Evolutionary conservation across 768 basidiomycete species (phyloP), one percentile per base, ranked within the genome.

Genomic region (Mycena crocata): DNA sequence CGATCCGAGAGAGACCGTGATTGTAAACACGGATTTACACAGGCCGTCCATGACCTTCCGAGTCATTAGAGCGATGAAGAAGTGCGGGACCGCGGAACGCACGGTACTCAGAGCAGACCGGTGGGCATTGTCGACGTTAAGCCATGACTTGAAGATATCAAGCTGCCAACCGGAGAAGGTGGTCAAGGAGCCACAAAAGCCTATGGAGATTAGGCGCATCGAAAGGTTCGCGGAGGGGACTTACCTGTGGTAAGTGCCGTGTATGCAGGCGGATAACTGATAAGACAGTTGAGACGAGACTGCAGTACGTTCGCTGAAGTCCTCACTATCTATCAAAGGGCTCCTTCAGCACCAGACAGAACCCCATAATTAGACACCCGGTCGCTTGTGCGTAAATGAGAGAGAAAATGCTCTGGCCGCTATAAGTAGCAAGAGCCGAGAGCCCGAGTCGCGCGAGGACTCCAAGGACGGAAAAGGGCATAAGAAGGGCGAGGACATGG

Each of bases 81-180:
- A 13, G 19, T 28, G 51, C 60, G 28, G 44, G 35, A 52, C 49
- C 71, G 30, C 21, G 34, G 56, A 13, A 80, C 93, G 65, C 70
- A 95, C 96, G 76, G 93, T 86, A 67, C 87, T 83, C 34, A 98
- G 83, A 56, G 93, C 90, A 54, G 85, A 83, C 51, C 91, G 86
- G 59, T 83, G 75, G 50, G 83, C 85, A 13, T 81, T 77, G 37
- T 81, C 81, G 3, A 85, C 78, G 75, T 98, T 94, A 1, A 91
- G 83, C 89, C 96, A 99, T 0, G 95, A 92, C 57, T 85, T 78
- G 73, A 97, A 99, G 0, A 95, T 79, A 66, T 96, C 94, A 13
- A 93, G 75, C 78, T 98, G 94, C 98, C 98, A 99, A 39, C 90
- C 87, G 19, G 96, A 98, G 82, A 99, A 99, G 2, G 96, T 98